Percentiles rank a stretch among this genome's conserved stretches.
phyloP scores from a whole-genome alignment of 345 rosid genomes.

The Lepidium sativum region DNA sequence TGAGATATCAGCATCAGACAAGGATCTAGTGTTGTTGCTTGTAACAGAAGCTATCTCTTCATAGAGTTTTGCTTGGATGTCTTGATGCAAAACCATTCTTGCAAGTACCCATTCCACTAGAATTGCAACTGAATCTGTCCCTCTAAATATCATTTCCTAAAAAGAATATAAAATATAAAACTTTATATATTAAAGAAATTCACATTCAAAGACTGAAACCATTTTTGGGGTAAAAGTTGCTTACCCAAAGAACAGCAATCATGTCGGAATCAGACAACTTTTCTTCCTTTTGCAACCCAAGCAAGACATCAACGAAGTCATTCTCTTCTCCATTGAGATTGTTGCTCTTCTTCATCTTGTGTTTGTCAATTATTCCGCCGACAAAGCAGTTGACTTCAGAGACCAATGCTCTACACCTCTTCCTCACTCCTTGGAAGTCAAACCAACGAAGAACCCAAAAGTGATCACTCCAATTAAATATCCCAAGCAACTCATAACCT shows the following conservation, averaged over 20 bases:
- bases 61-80: constrained; percentile 49
- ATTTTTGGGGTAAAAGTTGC: neutral
- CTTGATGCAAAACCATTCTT: constrained; percentile 61
- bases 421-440: constrained; percentile 74
- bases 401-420: constrained; percentile 47
- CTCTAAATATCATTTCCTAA: constrained; percentile 89
- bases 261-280: constrained; percentile 53
- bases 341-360: constrained; percentile 28
- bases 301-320: constrained; percentile 76
- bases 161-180: neutral
- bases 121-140: constrained; percentile 83
- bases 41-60: constrained; percentile 44
- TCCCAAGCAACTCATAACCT: constrained; percentile 66
- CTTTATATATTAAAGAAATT: neutral
- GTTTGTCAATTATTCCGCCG: constrained; percentile 49
- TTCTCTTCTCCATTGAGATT: neutral
- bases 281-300: constrained; percentile 50
- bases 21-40: constrained; percentile 25
- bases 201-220: neutral
- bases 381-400: constrained; percentile 53
- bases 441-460: constrained; percentile 57
- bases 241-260: constrained; percentile 86
- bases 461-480: constrained; percentile 83
- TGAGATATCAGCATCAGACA: constrained; percentile 50
- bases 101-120: constrained; percentile 87